Percentiles rank a stretch among this genome's conserved stretches.
These are phyloP conservation scores for Globisporangium barbulae DNA, from an alignment of 352 stramenopile species.

Conservation along the genomic window DNA sequence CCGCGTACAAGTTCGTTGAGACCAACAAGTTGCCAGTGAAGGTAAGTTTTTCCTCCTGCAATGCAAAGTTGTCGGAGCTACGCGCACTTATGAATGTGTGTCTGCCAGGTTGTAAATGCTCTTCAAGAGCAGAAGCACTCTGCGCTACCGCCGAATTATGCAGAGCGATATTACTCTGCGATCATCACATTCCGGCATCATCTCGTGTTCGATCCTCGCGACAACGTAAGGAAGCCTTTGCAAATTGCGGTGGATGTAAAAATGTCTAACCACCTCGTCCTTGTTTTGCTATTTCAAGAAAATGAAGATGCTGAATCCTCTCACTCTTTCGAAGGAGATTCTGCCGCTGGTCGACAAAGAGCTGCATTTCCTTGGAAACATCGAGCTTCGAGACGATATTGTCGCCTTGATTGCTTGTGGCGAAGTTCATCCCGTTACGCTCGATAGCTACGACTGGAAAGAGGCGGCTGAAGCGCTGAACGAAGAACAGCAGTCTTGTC, in stretches of 20 bases:
- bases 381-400: conserved; percentile 55
- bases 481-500: conserved; percentile 16
- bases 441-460: conserved; percentile 75
- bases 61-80: neutral
- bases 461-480: conserved; percentile 26
- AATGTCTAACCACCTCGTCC: neutral
- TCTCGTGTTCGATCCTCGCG: conserved; percentile 80
- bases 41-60: conserved; percentile 21
- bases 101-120: conserved; percentile 47
- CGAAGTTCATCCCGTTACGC: conserved; percentile 59
- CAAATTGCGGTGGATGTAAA: neutral
- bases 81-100: neutral
- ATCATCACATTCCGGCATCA: conserved; percentile 89
- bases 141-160: conserved; percentile 36
- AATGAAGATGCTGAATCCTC: conserved; percentile 73
- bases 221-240: conserved; percentile 30
- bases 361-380: conserved; percentile 64
- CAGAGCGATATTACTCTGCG: conserved; percentile 48
- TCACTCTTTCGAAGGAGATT: conserved; percentile 55
- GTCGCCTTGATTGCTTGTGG: conserved; percentile 53
- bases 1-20: conserved; percentile 75
- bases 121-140: conserved; percentile 47
- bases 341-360: conserved; percentile 48
- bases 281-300: conserved; percentile 28
- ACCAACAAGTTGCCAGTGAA: conserved; percentile 40